Conservation (phyloP, 371 early-diverging fungal species). For the Gilbertella persicaria region DNA sequence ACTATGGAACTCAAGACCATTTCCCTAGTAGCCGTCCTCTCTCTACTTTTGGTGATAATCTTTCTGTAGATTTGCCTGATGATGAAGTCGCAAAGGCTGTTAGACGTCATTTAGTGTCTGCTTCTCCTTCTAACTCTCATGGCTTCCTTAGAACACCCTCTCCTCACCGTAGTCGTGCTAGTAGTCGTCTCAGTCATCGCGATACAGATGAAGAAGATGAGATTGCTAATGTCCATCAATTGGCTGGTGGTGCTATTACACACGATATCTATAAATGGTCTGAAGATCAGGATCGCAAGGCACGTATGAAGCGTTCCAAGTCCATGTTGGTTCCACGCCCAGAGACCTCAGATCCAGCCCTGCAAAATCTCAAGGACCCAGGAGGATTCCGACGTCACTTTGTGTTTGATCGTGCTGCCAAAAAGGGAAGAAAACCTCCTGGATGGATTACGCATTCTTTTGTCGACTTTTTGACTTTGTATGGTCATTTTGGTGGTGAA, state of each 20-base stretch:
- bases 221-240: conserved; percentile 31
- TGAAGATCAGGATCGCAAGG: conserved; percentile 36
- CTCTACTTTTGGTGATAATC: conserved; percentile 26
- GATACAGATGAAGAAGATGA: conserved; percentile 18
- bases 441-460: conserved; percentile 81
- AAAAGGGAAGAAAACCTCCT: conserved; percentile 63
- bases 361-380: conserved; percentile 60
- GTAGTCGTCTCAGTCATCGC: conserved; percentile 7
- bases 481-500: conserved; percentile 95
- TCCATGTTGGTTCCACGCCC: conserved; percentile 31
- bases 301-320: conserved; percentile 41
- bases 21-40: conserved; percentile 12
- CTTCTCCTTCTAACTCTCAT: conserved; percentile 27
- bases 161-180: conserved; percentile 3
- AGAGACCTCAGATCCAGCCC: conserved; percentile 36
- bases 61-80: conserved; percentile 39
- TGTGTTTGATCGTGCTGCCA: conserved; percentile 69
- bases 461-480: conserved; percentile 91
- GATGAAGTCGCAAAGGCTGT: conserved; percentile 46
- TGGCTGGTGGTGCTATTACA: conserved; percentile 52
- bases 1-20: conserved; percentile 20
- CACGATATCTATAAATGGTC: conserved; percentile 67
- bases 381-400: conserved; percentile 93
- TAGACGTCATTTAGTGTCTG: conserved; percentile 43
- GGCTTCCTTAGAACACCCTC: conserved; percentile 10